Evolutionary conservation across 768 basidiomycete species (phyloP).

Genomic region (Mycena venus): DNA sequence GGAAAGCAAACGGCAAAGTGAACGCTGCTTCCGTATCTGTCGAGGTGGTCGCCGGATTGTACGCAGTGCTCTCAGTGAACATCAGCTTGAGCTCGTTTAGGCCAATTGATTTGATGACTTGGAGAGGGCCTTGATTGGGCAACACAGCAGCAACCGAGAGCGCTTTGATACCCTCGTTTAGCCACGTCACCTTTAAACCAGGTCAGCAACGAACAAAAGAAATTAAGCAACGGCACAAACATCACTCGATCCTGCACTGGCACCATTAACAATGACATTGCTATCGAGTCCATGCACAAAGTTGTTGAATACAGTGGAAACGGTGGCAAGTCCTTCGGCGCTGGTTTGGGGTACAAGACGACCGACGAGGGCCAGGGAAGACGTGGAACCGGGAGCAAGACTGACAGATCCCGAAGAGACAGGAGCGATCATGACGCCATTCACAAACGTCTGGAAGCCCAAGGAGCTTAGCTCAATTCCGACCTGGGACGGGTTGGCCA

Average conservation of each 20-base stretch:
- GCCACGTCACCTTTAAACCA: conserved; percentile 71
- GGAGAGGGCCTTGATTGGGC: conserved; percentile 71
- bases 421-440: conserved; percentile 69
- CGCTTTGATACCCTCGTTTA: conserved; percentile 77
- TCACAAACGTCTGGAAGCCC: conserved; percentile 70
- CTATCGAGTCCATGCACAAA: conserved; percentile 79
- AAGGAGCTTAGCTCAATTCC: conserved; percentile 75
- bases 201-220: not conserved
- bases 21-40: conserved; percentile 73
- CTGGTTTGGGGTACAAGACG: conserved; percentile 74
- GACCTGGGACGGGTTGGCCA: conserved; percentile 81
- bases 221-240: conserved; percentile 48
- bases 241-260: conserved; percentile 67
- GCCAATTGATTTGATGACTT: conserved; percentile 74
- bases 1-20: conserved; percentile 77
- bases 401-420: conserved; percentile 64
- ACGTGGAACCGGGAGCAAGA: conserved; percentile 66
- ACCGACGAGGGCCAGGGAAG: conserved; percentile 68
- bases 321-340: conserved; percentile 63
- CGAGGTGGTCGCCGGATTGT: conserved; percentile 69
- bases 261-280: conserved; percentile 69
- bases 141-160: conserved; percentile 71
- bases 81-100: conserved; percentile 71
- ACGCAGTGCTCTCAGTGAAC: conserved; percentile 71
- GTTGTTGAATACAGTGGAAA: conserved; percentile 78